Evolutionary conservation across 1,139 yeast species (phyloP).

Genomic region (Zygosaccharomyces sapae): DNA sequence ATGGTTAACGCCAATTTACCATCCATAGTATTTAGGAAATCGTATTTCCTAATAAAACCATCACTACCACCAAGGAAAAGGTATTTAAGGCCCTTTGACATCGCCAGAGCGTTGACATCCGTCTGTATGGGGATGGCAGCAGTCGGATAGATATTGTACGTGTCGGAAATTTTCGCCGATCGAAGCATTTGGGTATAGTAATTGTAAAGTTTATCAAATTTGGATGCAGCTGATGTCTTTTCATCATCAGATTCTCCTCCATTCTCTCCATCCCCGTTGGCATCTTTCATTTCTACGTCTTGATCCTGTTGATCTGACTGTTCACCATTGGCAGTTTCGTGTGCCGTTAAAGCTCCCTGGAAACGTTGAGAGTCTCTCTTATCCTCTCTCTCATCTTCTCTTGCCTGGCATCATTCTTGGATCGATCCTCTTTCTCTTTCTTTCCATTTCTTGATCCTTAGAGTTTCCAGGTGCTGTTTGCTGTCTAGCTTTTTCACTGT

Average conservation of each 20-base stretch:
- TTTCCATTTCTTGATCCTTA: no score
- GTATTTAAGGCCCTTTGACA: slow-evolving; percentile 82
- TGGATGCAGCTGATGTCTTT: slow-evolving; percentile 17
- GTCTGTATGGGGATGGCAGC: slow-evolving; percentile 71
- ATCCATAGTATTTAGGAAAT: slow-evolving; percentile 76
- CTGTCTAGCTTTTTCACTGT: no score
- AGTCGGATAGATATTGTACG: slow-evolving; percentile 59
- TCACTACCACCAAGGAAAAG: slow-evolving; percentile 95
- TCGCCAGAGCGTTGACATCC: slow-evolving; percentile 70
- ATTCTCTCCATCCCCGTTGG: neutral
- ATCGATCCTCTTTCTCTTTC: neutral
- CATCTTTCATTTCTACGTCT: slow-evolving; percentile 14
- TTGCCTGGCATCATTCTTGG: slow-evolving; percentile 23
- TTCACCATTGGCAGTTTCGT: neutral
- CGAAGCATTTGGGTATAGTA: slow-evolving; percentile 42
- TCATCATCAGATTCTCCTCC: slow-evolving; percentile 7
- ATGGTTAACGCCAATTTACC: slow-evolving; percentile 89
- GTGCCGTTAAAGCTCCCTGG: no score
- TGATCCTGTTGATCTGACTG: neutral
- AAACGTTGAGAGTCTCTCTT: no score
- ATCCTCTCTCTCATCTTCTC: neutral
- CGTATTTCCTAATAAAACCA: slow-evolving; percentile 87
- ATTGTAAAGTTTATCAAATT: slow-evolving; percentile 31
- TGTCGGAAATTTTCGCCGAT: slow-evolving; percentile 46
- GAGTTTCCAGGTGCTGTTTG: no score